These are phyloP conservation scores for Pichia sp. DNA, from an alignment of 1,139 yeast species.

Conservation along the genomic window DNA sequence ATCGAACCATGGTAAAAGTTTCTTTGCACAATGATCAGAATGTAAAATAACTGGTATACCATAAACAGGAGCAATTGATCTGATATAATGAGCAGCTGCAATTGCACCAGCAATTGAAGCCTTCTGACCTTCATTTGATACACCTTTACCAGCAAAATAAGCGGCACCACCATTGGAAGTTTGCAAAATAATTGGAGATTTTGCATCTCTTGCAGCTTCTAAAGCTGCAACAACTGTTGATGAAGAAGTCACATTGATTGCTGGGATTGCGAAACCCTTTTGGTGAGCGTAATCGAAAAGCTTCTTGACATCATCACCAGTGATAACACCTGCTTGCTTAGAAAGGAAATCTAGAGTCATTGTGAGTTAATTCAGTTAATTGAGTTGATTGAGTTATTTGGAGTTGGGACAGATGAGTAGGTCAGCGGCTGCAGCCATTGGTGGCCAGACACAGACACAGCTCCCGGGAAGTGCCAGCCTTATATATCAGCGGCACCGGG, in stretches of 20 bases:
- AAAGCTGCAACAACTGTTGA: slow-evolving; percentile 95
- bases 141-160: slow-evolving; percentile 99
- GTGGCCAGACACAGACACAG: too few relatives aligned
- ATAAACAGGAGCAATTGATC: slow-evolving; percentile 93
- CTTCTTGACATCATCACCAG: slow-evolving; percentile 94
- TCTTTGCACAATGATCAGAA: slow-evolving; percentile 99
- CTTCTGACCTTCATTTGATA: slow-evolving; percentile 82
- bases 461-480: too few relatives aligned
- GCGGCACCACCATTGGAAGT: slow-evolving; percentile 99
- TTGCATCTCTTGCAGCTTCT: slow-evolving; percentile 96
- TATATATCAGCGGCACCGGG: too few relatives aligned
- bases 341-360: slow-evolving; percentile 44
- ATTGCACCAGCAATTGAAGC: slow-evolving; percentile 94
- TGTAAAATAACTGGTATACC: slow-evolving; percentile 96
- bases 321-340: slow-evolving; percentile 95
- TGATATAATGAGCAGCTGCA: slow-evolving; percentile 98
- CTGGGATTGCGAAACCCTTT: slow-evolving; percentile 95
- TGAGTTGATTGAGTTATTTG: neutral
- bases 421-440: too few relatives aligned
- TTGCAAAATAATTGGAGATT: slow-evolving; percentile 94
- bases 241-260: slow-evolving; percentile 95
- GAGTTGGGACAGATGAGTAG: neutral
- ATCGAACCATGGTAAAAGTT: slow-evolving; percentile 96
- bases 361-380: slow-evolving; percentile 1
- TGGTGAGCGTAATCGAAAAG: slow-evolving; percentile 91